Percentiles rank a stretch among this genome's conserved stretches.
These are phyloP conservation scores for Candida chauliodis DNA, from an alignment of 805 yeast genomes.

Conservation along the genomic window DNA sequence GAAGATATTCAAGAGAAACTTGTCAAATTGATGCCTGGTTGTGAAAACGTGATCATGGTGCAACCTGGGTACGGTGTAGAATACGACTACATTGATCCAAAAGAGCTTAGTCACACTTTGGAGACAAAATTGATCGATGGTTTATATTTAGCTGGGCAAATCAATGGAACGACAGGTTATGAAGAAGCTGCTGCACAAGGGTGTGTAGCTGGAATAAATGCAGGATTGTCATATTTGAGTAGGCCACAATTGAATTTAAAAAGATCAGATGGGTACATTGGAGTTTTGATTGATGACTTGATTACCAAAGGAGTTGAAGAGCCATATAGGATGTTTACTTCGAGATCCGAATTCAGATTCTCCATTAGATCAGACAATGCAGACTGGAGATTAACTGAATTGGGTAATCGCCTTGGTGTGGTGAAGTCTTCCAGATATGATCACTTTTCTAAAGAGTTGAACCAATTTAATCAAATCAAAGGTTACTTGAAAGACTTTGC, in stretches of 20 bases:
- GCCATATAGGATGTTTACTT: constrained; percentile 97
- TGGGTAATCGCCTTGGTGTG: constrained; percentile 65
- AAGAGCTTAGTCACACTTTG: constrained; percentile 71
- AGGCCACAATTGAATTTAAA: constrained; percentile 50
- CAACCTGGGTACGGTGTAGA: constrained; percentile 99
- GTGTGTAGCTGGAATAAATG: constrained; percentile 90
- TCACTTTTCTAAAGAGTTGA: constrained; percentile 41
- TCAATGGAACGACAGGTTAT: constrained; percentile 97
- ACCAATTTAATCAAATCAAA: constrained; percentile 42
- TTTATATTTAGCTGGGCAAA: constrained; percentile 89
- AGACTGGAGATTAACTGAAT: constrained; percentile 72
- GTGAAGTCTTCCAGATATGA: constrained; percentile 59
- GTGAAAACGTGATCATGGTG: constrained; percentile 80
- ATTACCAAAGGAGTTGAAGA: constrained; percentile 94
- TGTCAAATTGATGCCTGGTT: constrained; percentile 77
- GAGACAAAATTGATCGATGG: constrained; percentile 82
- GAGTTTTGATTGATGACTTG: constrained; percentile 90
- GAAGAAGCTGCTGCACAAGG: constrained; percentile 99
- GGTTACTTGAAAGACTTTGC: constrained; percentile 42
- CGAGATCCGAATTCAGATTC: constrained; percentile 89
- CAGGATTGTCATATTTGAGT: constrained; percentile 57
- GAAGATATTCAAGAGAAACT: constrained; percentile 80
- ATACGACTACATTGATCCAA: constrained; percentile 93
- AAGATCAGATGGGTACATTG: constrained; percentile 85
- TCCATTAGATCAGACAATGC: constrained; percentile 94